Conservation (phyloP, 2,329 filamentous ascomycete genomes). For the Botrytis squamosa region DNA sequence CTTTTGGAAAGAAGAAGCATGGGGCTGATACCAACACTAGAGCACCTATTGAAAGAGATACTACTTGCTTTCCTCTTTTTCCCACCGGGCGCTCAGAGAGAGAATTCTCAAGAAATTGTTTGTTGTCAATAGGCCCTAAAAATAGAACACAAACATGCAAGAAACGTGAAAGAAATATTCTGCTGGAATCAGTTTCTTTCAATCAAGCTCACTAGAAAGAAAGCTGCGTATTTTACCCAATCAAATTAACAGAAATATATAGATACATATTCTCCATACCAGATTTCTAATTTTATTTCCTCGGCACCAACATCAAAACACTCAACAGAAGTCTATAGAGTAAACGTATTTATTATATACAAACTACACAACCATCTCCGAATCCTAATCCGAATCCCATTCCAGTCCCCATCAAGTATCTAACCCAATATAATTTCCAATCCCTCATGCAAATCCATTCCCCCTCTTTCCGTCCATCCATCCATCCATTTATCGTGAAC, state of each 20-base stretch:
- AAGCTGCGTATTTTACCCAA: not conserved
- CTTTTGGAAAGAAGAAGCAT: not conserved
- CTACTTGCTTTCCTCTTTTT: not conserved
- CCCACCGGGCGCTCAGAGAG: not conserved
- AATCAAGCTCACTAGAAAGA: not conserved
- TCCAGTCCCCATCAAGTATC: not conserved
- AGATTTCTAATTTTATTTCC: not conserved
- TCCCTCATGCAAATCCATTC: not conserved
- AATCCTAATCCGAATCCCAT: not conserved
- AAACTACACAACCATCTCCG: not conserved
- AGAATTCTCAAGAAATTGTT: not conserved
- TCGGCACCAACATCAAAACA: not conserved
- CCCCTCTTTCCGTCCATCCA: not conserved
- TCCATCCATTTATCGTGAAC: not conserved
- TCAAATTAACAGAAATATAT: not conserved
- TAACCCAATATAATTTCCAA: not conserved
- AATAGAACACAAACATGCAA: not conserved
- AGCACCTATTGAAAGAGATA: not conserved
- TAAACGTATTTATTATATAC: not conserved
- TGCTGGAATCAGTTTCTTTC: not conserved
- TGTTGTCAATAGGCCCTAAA: not conserved
- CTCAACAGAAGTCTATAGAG: not conserved
- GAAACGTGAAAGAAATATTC: not conserved
- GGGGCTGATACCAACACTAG: not conserved
- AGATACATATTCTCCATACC: not conserved